Conservation (phyloP, 352 stramenopile genomes). For the Globisporangium takayamanum region DNA sequence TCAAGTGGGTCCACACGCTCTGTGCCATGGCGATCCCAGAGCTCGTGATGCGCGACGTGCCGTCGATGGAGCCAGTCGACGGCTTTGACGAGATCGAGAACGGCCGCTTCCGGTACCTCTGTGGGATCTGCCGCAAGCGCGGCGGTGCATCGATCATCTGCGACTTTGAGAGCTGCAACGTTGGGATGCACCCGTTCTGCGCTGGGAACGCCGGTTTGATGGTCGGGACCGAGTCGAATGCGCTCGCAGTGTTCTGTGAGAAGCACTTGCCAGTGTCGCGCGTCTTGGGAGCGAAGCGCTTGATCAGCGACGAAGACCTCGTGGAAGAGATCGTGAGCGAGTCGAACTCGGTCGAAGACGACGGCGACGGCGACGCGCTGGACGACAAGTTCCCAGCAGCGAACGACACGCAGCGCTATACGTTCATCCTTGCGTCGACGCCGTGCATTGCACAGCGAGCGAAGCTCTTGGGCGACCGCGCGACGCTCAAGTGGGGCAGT, state of each 20-base stretch:
- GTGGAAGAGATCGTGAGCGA: conserved; percentile 83
- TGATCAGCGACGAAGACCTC: conserved; percentile 79
- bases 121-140: conserved; percentile 71
- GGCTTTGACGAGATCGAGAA: conserved; percentile 84
- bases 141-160: conserved; percentile 76
- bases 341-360: conserved; percentile 30
- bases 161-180: conserved; percentile 72
- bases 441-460: conserved; percentile 45
- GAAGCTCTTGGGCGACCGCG: conserved; percentile 35
- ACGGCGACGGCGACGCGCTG: conserved; percentile 13
- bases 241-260: conserved; percentile 73
- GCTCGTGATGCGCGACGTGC: conserved; percentile 76
- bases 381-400: conserved; percentile 37
- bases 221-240: conserved; percentile 66
- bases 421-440: conserved; percentile 75
- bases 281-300: conserved; percentile 70
- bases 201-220: conserved; percentile 72
- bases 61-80: conserved; percentile 75
- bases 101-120: conserved; percentile 74
- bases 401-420: conserved; percentile 42
- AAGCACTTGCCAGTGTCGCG: conserved; percentile 69
- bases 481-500: conserved; percentile 27
- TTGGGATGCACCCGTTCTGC: conserved; percentile 72
- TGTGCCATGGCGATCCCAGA: conserved; percentile 84
- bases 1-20: conserved; percentile 81